phyloP scores from a whole-genome alignment of 2,329 filamentous ascomycete genomes.

The Cryphonectria carpinicola region DNA sequence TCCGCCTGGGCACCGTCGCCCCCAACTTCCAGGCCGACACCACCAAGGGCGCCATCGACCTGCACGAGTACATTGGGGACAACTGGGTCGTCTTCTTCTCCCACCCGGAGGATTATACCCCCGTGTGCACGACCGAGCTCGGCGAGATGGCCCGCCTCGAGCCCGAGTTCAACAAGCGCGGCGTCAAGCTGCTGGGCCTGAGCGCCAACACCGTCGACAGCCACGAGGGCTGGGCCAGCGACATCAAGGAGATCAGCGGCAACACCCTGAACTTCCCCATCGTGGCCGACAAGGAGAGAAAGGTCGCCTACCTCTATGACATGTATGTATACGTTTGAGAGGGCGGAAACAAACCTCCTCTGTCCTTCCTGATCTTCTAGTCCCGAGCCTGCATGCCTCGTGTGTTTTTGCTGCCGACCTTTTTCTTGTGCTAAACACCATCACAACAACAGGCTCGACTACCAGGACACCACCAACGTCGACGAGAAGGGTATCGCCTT shows the following conservation, averaged over 20 bases:
- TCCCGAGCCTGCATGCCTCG: neutral
- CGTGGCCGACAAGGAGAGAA: slow-evolving; percentile 77
- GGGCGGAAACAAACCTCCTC: neutral
- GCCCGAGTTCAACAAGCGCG: slow-evolving; percentile 83
- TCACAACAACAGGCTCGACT: slow-evolving; percentile 62
- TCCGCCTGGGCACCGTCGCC: slow-evolving; percentile 68
- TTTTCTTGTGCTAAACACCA: neutral
- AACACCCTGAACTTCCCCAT: slow-evolving; percentile 76
- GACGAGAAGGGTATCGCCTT: slow-evolving; percentile 84
- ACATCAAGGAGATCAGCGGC: slow-evolving; percentile 79
- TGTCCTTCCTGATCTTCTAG: neutral
- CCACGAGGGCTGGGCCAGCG: slow-evolving; percentile 88
- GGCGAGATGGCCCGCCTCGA: slow-evolving; percentile 90
- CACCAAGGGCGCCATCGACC: slow-evolving; percentile 76
- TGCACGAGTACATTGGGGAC: slow-evolving; percentile 80
- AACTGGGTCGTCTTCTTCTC: slow-evolving; percentile 84
- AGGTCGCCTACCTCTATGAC: slow-evolving; percentile 77
- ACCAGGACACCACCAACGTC: slow-evolving; percentile 81
- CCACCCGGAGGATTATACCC: slow-evolving; percentile 89
- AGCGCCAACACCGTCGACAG: slow-evolving; percentile 83
- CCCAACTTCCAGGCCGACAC: slow-evolving; percentile 86
- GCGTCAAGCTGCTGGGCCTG: slow-evolving; percentile 89
- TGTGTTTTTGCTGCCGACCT: neutral
- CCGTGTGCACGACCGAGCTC: slow-evolving; percentile 94
- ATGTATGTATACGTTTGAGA: slow-evolving; percentile 58